Evolutionary conservation across 352 stramenopile species (phyloP).

Genomic region (Globisporangium splendens): DNA sequence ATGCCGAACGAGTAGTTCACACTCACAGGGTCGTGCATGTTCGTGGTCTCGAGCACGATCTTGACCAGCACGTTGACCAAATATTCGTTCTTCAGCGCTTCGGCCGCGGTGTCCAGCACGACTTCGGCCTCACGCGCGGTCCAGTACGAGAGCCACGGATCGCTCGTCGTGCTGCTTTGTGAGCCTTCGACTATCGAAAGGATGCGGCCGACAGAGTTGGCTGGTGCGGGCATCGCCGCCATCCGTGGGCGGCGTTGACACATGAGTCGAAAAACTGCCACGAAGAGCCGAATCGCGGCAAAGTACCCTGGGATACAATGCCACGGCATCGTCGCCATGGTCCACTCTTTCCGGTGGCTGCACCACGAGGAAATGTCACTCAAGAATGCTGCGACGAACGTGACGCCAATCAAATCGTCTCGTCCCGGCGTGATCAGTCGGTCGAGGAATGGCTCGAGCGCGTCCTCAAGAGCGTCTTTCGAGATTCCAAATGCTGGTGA

Average conservation of each 20-base stretch:
- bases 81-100: slow-evolving; percentile 66
- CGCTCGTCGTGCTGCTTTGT: slow-evolving; percentile 12
- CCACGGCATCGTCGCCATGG: slow-evolving; percentile 44
- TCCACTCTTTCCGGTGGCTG: slow-evolving; percentile 26
- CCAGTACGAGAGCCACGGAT: slow-evolving; percentile 82
- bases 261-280: slow-evolving; percentile 73
- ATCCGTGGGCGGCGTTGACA: slow-evolving; percentile 57
- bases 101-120: slow-evolving; percentile 47
- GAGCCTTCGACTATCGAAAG: slow-evolving; percentile 55
- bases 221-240: slow-evolving; percentile 25
- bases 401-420: slow-evolving; percentile 60
- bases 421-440: slow-evolving; percentile 45
- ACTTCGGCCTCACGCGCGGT: slow-evolving; percentile 48
- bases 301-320: slow-evolving; percentile 82
- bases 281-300: slow-evolving; percentile 56
- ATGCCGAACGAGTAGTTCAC: slow-evolving; percentile 85
- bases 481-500: slow-evolving; percentile 22
- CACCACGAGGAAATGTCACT: slow-evolving; percentile 65
- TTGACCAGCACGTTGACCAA: slow-evolving; percentile 78
- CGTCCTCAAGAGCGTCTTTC: slow-evolving; percentile 44
- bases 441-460: slow-evolving; percentile 50
- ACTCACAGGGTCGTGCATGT: slow-evolving; percentile 75
- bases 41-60: slow-evolving; percentile 77
- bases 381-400: slow-evolving; percentile 69
- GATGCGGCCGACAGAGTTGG: slow-evolving; percentile 39